phyloP scores from a whole-genome alignment of 73 alveolate species.

The Effrenium voratum region DNA sequence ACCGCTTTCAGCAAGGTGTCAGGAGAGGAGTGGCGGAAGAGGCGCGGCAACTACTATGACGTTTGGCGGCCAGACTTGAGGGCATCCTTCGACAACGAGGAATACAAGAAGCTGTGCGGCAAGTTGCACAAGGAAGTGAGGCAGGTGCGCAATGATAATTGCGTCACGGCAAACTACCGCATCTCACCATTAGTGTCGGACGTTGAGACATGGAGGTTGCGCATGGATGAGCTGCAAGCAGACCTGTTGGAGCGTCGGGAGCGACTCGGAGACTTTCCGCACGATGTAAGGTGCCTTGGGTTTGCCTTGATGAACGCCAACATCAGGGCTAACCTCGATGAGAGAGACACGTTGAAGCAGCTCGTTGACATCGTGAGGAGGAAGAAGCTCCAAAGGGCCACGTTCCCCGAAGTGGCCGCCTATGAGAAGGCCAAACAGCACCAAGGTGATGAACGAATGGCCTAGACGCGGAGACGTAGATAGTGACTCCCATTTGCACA shows the following conservation, averaged over 20 bases:
- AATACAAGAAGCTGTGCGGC: no score
- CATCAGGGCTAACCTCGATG: slow-evolving; percentile 30
- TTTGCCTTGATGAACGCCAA: slow-evolving; percentile 28
- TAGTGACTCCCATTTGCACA: no score
- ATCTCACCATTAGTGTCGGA: slow-evolving; percentile 38
- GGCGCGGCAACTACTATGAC: neutral
- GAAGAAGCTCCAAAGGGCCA: no score
- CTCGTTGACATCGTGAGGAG: slow-evolving; percentile 10
- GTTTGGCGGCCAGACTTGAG: neutral
- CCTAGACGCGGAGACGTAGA: no score
- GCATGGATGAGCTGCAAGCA: neutral
- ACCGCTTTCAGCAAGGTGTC: slow-evolving; percentile 8
- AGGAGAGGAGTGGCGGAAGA: slow-evolving; percentile 39
- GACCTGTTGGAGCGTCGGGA: neutral
- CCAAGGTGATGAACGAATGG: no score
- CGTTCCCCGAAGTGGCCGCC: no score
- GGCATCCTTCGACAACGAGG: no score
- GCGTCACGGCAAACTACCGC: neutral
- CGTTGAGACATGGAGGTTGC: slow-evolving; percentile 7
- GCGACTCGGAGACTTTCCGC: neutral
- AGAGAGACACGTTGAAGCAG: neutral
- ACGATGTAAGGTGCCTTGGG: neutral
- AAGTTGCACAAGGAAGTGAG: no score
- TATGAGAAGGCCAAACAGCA: no score
- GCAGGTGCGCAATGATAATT: neutral